These are phyloP conservation scores for Panicum miliaceum DNA, from an alignment of 176 grass and related monocot species.

Conservation along the genomic window DNA sequence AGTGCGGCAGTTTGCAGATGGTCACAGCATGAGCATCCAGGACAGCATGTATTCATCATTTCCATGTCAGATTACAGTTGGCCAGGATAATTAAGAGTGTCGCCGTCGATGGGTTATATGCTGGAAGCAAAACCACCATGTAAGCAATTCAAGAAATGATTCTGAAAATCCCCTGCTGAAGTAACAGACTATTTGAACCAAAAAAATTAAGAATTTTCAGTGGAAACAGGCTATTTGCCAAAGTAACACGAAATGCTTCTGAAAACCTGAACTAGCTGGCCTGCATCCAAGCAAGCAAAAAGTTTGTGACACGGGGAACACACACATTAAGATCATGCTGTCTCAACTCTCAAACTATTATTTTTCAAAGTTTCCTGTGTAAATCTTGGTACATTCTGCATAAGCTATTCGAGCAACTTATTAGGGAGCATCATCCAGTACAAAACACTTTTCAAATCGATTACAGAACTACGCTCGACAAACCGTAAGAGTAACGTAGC, in stretches of 20 bases:
- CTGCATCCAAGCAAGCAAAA: not conserved
- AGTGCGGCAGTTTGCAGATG: not conserved
- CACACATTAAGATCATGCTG: not conserved
- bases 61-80: not conserved
- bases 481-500: not conserved
- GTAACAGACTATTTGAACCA: not conserved
- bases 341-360: not conserved
- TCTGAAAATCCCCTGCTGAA: not conserved
- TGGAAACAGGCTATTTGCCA: not conserved
- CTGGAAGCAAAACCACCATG: not conserved
- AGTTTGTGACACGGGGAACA: too few relatives aligned
- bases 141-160: not conserved
- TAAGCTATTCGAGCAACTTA: conserved; percentile 33
- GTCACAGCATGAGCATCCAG: too few relatives aligned
- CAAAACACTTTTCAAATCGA: conserved; percentile 10
- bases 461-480: not conserved
- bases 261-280: not conserved
- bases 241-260: not conserved
- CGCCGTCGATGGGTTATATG: not conserved
- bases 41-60: too few relatives aligned
- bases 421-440: conserved; percentile 16
- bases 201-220: not conserved
- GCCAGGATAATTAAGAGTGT: not conserved
- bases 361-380: not conserved
- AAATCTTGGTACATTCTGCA: conserved; percentile 23